Percentiles rank a stretch among this genome's conserved stretches.
These are phyloP conservation scores for Podospora conica DNA, from an alignment of 495 filamentous ascomycete species.

Conservation along the genomic window DNA sequence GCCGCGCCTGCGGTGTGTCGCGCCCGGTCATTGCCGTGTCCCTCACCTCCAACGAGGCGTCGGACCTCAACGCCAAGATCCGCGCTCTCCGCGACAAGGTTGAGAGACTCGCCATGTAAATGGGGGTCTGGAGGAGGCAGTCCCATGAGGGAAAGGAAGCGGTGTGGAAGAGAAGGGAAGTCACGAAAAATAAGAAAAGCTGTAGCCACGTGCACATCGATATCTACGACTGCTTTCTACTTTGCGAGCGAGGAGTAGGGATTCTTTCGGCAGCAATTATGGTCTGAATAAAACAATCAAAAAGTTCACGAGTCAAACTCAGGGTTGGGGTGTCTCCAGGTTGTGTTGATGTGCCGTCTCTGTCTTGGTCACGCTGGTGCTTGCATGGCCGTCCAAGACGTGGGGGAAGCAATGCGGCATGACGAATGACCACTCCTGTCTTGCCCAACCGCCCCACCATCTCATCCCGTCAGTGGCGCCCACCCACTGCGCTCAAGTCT, in stretches of 20 bases:
- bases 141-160: background rate
- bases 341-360: background rate
- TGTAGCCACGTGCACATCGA: background rate
- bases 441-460: slow-evolving; percentile 11
- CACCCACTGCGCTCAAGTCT: background rate
- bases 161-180: background rate
- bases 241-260: background rate
- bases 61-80: slow-evolving; percentile 81
- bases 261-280: background rate
- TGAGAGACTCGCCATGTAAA: slow-evolving; percentile 91
- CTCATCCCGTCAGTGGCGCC: slow-evolving; percentile 3
- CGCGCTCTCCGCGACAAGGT: slow-evolving; percentile 86
- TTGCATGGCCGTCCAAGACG: background rate
- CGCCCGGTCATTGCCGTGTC: slow-evolving; percentile 79
- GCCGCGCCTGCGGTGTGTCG: slow-evolving; percentile 77
- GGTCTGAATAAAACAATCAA: background rate
- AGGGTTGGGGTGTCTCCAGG: background rate
- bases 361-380: background rate
- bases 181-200: background rate
- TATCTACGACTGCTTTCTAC: background rate
- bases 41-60: slow-evolving; percentile 91
- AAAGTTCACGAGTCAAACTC: background rate
- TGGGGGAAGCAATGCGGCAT: slow-evolving; percentile 12
- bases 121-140: background rate
- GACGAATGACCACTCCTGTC: slow-evolving; percentile 15